phyloP scores from a whole-genome alignment of 768 basidiomycete genomes.

The Hemileccinum rubropunctum region DNA sequence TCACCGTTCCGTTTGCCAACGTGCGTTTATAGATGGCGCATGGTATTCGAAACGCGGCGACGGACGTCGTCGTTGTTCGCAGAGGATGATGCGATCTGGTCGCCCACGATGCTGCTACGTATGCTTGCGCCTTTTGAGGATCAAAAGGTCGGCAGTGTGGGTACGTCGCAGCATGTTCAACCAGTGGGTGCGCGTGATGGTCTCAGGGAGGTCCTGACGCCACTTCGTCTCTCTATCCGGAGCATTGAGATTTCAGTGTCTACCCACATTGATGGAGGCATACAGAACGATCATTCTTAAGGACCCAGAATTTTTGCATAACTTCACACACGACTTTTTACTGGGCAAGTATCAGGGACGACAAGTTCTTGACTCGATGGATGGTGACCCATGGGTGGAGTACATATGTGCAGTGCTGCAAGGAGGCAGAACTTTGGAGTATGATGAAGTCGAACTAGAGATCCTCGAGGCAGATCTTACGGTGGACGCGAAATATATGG shows the following conservation, averaged over 20 bases:
- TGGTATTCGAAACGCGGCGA: slow-evolving; percentile 86
- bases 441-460: slow-evolving; percentile 98
- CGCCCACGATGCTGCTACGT: slow-evolving; percentile 84
- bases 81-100: slow-evolving; percentile 96
- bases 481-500: slow-evolving; percentile 97
- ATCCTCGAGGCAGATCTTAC: slow-evolving; percentile 88
- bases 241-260: slow-evolving; percentile 90
- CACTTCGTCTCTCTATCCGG: slow-evolving; percentile 88
- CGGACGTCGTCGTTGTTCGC: slow-evolving; percentile 94
- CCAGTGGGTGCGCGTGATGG: slow-evolving; percentile 80
- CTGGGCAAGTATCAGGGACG: slow-evolving; percentile 92
- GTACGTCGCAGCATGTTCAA: slow-evolving; percentile 87
- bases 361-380: slow-evolving; percentile 94
- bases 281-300: slow-evolving; percentile 94
- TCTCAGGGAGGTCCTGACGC: slow-evolving; percentile 95
- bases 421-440: slow-evolving; percentile 79
- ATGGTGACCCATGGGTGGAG: slow-evolving; percentile 96
- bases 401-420: slow-evolving; percentile 89
- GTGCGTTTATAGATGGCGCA: slow-evolving; percentile 93
- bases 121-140: slow-evolving; percentile 93
- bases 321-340: slow-evolving; percentile 95
- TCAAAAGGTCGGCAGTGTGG: slow-evolving; percentile 89
- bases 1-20: slow-evolving; percentile 91
- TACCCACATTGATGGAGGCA: slow-evolving; percentile 89
- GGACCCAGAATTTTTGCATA: slow-evolving; percentile 89